Evolutionary conservation across 768 basidiomycete species (phyloP).

Genomic region (Suillus placidus): DNA sequence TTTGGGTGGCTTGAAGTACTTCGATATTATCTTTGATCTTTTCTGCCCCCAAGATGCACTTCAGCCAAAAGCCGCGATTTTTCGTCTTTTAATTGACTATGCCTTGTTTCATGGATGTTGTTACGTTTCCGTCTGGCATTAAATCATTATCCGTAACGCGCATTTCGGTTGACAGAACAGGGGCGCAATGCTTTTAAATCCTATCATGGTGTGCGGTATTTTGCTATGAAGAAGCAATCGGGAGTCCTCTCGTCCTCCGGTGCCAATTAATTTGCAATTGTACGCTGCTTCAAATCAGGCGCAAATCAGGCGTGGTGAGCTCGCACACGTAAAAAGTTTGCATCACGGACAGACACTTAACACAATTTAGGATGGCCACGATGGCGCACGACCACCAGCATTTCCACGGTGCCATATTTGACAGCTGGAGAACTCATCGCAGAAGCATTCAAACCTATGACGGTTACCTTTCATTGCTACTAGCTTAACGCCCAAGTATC

Average conservation of each 20-base stretch:
- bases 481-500: background rate
- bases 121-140: background rate
- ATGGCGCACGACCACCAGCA: background rate
- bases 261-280: constrained; percentile 1
- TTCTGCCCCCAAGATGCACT: background rate
- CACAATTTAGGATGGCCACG: constrained; percentile 1
- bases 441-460: constrained; percentile 1
- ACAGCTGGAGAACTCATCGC: background rate
- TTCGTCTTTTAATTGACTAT: background rate
- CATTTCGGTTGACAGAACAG: constrained; percentile 6
- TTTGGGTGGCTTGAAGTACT: constrained; percentile 5
- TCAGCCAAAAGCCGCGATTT: background rate
- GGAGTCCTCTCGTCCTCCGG: constrained; percentile 1
- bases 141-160: background rate
- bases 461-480: background rate
- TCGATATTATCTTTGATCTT: background rate
- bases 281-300: background rate
- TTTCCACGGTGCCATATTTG: background rate
- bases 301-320: constrained; percentile 6
- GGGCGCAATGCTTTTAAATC: background rate
- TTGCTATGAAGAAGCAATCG: background rate
- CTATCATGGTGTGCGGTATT: constrained; percentile 3
- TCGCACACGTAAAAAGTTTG: background rate
- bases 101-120: background rate
- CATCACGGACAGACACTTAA: background rate